Evolutionary conservation across 2,329 filamentous ascomycete genomes (phyloP).

Genomic region (Nothophoma quercina): DNA sequence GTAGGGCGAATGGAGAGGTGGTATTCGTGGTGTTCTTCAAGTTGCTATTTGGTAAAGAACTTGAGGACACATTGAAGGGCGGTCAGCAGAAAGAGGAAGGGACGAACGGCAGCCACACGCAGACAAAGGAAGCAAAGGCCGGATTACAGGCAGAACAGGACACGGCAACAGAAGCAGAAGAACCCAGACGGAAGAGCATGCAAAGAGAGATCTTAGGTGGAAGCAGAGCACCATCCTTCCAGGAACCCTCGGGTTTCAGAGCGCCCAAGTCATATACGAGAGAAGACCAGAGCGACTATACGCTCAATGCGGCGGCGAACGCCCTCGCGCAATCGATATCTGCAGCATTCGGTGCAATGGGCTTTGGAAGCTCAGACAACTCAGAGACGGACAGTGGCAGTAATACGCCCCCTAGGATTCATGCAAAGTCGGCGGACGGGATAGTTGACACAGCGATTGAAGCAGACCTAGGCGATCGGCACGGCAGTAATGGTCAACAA

Average conservation of each 20-base stretch:
- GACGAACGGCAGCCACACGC: neutral
- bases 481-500: conserved; percentile 22
- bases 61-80: conserved; percentile 44
- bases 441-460: conserved; percentile 38
- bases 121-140: neutral
- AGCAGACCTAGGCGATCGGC: conserved; percentile 26
- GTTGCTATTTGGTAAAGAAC: conserved; percentile 54
- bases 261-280: conserved; percentile 9
- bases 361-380: conserved; percentile 38
- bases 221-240: conserved; percentile 5
- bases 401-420: neutral
- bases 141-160: neutral
- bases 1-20: conserved; percentile 51
- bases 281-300: neutral
- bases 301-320: neutral
- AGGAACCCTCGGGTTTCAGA: conserved; percentile 7
- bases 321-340: conserved; percentile 38
- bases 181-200: neutral
- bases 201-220: conserved; percentile 13
- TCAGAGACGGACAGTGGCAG: neutral
- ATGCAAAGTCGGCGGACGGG: conserved; percentile 32
- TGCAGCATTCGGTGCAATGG: conserved; percentile 37
- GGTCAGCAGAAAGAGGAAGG: neutral
- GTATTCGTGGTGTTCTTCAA: conserved; percentile 56
- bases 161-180: neutral